Base-by-base conservation (phyloP, 495 filamentous ascomycete genomes). In the Clohesyomyces aquaticus region DNA sequence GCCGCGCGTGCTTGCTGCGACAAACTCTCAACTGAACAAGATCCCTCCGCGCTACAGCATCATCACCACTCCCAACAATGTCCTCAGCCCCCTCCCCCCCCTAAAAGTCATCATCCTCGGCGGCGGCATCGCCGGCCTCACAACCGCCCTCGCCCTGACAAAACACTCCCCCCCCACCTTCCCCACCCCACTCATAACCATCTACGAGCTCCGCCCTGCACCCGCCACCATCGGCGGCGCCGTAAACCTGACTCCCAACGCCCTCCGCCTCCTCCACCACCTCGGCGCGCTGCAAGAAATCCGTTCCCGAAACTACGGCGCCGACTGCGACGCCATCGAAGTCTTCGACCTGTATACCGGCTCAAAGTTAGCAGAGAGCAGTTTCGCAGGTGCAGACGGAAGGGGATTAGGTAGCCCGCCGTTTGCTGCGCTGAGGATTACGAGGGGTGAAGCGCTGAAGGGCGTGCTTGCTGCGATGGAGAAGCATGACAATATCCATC, bases 221-320 rank as follows among this genome's bases (percentile, higher is more conserved):
- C 77, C 83, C 12, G 81, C 80, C 2, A 83, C 83, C 2, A 81
- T 85, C 12, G 85, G 85, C 25, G 85, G 85, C 25, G 82, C 83
- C 11, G 80, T 88, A 55, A 87, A 86, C 72, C 75, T 88, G 19
- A 86, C 85, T 0, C 85, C 85, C 1, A 83, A 83, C 26, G 84
- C 85, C 2, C 77, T 87, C 23, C 76, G 83, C 6, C 78, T 85
- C 63, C 78, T 88, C 2, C 79, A 83, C 55, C 76, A 77, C 41
- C 75, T 88, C 1, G 84, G 82, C 11, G 81, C 84, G 0, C 71
- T 83, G 3, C 55, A 28, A 43, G 75, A 26, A 68, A 77, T 42
- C 74, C 78, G 55, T 55, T 82, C 54, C 70, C 77, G 45, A 69
- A 73, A 4, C 70, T 78, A 63, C 80, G 83, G 12, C 55, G 77